A percentile compares a stretch with the other conserved stretches of the same genome.
Conservation (phyloP, 306 rosid species). For the Cucurbita ficifolia region DNA sequence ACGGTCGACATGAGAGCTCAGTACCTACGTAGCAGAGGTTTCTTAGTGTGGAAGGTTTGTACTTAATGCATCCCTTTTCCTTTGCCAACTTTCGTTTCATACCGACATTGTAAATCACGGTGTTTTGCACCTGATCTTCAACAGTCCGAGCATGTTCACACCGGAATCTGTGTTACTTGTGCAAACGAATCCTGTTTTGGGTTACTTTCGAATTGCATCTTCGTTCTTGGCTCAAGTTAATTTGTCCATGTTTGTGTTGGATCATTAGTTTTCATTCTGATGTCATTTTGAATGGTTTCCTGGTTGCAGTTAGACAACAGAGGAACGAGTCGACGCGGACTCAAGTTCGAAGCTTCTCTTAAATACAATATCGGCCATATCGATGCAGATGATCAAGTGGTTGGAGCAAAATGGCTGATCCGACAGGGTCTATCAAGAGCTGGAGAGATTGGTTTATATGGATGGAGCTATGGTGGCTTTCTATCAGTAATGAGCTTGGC, state of each 20-base stretch:
- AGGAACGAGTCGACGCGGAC: slow-evolving; percentile 83
- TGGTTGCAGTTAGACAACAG: slow-evolving; percentile 72
- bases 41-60: slow-evolving; percentile 95
- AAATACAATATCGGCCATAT: slow-evolving; percentile 49
- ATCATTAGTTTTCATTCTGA: background rate
- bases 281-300: background rate
- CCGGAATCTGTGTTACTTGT: background rate
- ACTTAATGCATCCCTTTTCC: slow-evolving; percentile 5
- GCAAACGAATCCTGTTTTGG: background rate
- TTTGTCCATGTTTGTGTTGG: background rate
- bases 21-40: slow-evolving; percentile 65
- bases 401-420: slow-evolving; percentile 89
- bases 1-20: slow-evolving; percentile 91
- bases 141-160: background rate
- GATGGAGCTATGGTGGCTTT: slow-evolving; percentile 98
- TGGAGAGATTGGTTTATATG: slow-evolving; percentile 74
- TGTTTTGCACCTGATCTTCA: background rate
- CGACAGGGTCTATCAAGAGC: slow-evolving; percentile 56
- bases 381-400: slow-evolving; percentile 77
- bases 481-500: slow-evolving; percentile 75
- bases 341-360: slow-evolving; percentile 61
- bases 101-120: background rate
- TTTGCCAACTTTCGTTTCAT: background rate
- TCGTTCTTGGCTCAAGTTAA: background rate
- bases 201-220: background rate